These are phyloP conservation scores for Ophiocordyceps robertsii DNA, from an alignment of 2,329 filamentous ascomycete genomes.

Conservation along the genomic window DNA sequence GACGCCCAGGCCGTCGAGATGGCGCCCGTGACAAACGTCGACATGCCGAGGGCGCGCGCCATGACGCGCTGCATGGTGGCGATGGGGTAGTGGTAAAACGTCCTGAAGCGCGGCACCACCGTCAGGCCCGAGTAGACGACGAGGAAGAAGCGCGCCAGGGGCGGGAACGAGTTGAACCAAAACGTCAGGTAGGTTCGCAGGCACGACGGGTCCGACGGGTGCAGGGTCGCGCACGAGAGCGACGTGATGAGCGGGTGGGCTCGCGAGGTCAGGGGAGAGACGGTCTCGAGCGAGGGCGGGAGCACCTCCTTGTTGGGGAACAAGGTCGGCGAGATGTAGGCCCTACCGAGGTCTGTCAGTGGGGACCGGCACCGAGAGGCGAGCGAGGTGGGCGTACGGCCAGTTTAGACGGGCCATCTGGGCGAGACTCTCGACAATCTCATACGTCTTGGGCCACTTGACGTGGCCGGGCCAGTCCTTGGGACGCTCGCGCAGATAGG, in stretches of 20 bases:
- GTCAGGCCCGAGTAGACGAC: constrained; percentile 56
- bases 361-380: not conserved
- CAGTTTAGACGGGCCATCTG: constrained; percentile 71
- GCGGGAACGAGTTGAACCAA: constrained; percentile 72
- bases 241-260: constrained; percentile 79
- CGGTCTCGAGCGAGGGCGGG: constrained; percentile 48
- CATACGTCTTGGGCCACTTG: constrained; percentile 61
- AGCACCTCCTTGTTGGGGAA: constrained; percentile 62
- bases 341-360: constrained; percentile 23
- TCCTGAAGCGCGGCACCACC: constrained; percentile 53
- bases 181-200: constrained; percentile 77
- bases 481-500: constrained; percentile 67
- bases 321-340: constrained; percentile 74
- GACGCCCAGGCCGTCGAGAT: constrained; percentile 79
- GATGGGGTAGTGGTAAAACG: constrained; percentile 56
- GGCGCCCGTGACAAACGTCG: constrained; percentile 62
- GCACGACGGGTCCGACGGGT: constrained; percentile 80
- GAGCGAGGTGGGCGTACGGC: constrained; percentile 48
- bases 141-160: constrained; percentile 64
- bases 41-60: constrained; percentile 57
- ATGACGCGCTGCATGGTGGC: constrained; percentile 53
- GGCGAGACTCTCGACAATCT: constrained; percentile 70
- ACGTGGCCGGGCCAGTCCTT: constrained; percentile 50
- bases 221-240: constrained; percentile 79
- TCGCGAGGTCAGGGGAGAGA: constrained; percentile 66